These are phyloP conservation scores for Pichia sp. DNA, from an alignment of 1,139 yeast genomes.

Conservation along the genomic window DNA sequence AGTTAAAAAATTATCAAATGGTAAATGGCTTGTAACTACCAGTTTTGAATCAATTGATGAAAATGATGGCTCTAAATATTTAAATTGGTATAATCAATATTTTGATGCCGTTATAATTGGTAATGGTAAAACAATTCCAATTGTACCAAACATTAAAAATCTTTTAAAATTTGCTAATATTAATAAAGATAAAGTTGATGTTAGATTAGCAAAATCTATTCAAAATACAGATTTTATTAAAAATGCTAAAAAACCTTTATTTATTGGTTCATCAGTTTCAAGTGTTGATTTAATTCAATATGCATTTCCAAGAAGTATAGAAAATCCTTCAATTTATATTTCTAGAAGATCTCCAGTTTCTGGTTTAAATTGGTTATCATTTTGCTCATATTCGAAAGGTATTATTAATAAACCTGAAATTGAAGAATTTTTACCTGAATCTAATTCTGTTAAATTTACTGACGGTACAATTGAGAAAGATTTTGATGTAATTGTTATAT, in stretches of 20 bases:
- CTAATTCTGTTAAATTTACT: slow-evolving; percentile 26
- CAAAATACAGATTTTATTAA: slow-evolving; percentile 18
- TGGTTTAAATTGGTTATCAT: slow-evolving; percentile 7
- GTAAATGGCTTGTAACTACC: slow-evolving; percentile 15
- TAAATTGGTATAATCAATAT: slow-evolving; percentile 30
- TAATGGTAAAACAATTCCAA: slow-evolving; percentile 42
- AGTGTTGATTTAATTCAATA: slow-evolving; percentile 47
- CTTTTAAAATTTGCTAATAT: slow-evolving; percentile 33
- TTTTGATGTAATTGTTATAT: slow-evolving; percentile 37
- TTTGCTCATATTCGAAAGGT: slow-evolving; percentile 12
- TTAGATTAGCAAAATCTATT: slow-evolving; percentile 16
- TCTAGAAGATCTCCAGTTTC: slow-evolving; percentile 9
- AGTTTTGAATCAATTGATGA: neutral
- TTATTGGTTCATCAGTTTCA: slow-evolving; percentile 47
- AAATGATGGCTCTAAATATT: slow-evolving; percentile 1
- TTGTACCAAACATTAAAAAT: slow-evolving; percentile 38
- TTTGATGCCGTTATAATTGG: slow-evolving; percentile 42
- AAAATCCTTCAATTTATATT: slow-evolving; percentile 11
- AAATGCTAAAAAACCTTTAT: slow-evolving; percentile 37
- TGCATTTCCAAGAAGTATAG: slow-evolving; percentile 32
- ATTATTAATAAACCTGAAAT: slow-evolving; percentile 17
- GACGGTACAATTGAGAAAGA: slow-evolving; percentile 34
- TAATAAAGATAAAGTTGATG: slow-evolving; percentile 16
- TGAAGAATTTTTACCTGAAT: slow-evolving; percentile 15
- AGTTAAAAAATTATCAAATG: slow-evolving; percentile 23